Evolutionary conservation across 2,329 filamentous ascomycete genomes (phyloP), one percentile per base, ranked within the genome.

Genomic region (Diplodia intermedia): DNA sequence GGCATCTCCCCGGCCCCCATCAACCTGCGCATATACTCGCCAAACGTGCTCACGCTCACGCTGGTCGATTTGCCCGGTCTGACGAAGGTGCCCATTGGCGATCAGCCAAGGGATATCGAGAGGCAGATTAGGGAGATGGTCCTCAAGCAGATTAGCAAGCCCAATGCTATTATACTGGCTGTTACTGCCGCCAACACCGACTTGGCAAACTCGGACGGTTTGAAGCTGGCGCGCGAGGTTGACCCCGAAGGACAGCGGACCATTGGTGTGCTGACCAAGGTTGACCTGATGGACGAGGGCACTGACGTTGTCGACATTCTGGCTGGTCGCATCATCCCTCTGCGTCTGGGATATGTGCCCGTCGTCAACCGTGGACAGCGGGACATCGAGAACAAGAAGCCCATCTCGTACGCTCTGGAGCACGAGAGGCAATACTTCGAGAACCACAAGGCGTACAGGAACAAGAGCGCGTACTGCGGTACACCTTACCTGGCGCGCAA

Each of bases 271-370:
- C 86, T 99, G 75, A 98, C 94, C 74, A 99, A 99, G 86, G 94
- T 99, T 70, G 95, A 99, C 83, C 83, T 99, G 77, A 99, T 99
- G 95, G 95, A 99, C 80, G 93, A 97, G 31, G 95, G 95, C 67
- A 99, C 95, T 65, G 95, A 99, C 77, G 95, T 98, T 52, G 94
- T 99, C 73, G 95, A 99, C 81, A 99, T 99, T 84, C 86, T 99
- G 76, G 96, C 95, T 72, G 96, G 96, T 69, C 91, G 95, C 75
- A 96, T 99, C 79, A 99, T 99, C 79, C 95, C 95, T 49, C 85
- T 99, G 74, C 89, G 95, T 71, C 83, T 99, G 73, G 95, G 95
- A 73, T 99, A 99, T 78, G 93, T 99, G 26, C 95, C 95, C 20
- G 95, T 99, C 20, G 95, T 99, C 78, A 99, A 99, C 85, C 88